Percentiles rank a stretch among this genome's conserved stretches.
phyloP scores from a whole-genome alignment of 1,139 yeast genomes.

The Casaregolazyma suthepensis region DNA sequence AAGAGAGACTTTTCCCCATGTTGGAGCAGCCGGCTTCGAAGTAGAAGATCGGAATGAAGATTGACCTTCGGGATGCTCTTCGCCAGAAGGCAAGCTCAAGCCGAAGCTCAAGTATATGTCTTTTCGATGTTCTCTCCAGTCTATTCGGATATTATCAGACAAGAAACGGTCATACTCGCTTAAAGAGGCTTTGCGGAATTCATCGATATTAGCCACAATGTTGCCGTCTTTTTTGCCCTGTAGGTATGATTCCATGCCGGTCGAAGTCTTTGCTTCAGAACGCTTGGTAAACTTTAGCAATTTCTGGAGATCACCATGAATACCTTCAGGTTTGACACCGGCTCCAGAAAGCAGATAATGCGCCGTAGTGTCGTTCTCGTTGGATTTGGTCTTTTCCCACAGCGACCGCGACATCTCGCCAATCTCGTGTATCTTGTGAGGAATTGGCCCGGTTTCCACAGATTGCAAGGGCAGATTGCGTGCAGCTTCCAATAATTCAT shows the following conservation, averaged over 20 bases:
- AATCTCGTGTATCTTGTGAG: constrained; percentile 70
- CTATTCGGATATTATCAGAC: constrained; percentile 64
- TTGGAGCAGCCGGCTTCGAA: constrained; percentile 1
- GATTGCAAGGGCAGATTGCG: constrained; percentile 60
- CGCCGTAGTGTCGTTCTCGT: constrained; percentile 66
- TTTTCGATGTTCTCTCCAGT: constrained; percentile 76
- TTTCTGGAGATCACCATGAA: constrained; percentile 52
- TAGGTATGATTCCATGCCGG: constrained; percentile 34
- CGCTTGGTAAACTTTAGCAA: constrained; percentile 25
- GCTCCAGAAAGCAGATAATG: constrained; percentile 87
- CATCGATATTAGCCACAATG: constrained; percentile 78
- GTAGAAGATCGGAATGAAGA: neutral
- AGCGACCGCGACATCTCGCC: constrained; percentile 61
- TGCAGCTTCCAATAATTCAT: constrained; percentile 67
- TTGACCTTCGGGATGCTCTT: constrained; percentile 1
- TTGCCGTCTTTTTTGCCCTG: constrained; percentile 74
- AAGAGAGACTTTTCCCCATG: constrained; percentile 30
- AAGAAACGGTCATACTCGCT: constrained; percentile 77
- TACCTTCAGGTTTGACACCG: constrained; percentile 83
- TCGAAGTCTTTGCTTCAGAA: constrained; percentile 24
- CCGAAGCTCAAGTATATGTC: constrained; percentile 69
- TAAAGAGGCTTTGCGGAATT: constrained; percentile 66
- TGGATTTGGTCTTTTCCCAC: constrained; percentile 40
- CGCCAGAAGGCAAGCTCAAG: constrained; percentile 22
- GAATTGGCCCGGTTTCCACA: constrained; percentile 64